Conservation (phyloP, 2,329 filamentous ascomycete genomes). For the Bipolaris zeicola region DNA sequence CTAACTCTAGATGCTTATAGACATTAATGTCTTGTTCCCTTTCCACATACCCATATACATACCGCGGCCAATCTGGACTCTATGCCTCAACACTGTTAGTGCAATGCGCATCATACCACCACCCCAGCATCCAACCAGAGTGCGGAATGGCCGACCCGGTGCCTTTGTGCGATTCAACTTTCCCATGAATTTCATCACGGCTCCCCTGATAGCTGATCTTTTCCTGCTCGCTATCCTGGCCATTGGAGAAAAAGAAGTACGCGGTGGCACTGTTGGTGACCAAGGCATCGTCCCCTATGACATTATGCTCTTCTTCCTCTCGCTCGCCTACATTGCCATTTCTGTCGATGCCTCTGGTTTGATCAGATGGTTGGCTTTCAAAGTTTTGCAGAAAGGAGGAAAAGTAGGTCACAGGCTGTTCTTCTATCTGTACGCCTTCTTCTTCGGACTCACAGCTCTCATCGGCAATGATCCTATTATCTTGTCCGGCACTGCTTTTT, state of each 20-base stretch:
- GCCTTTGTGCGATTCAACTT: constrained; percentile 60
- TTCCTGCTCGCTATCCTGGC: constrained; percentile 72
- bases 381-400: constrained; percentile 70
- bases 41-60: constrained; percentile 68
- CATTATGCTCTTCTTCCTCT: constrained; percentile 77
- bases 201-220: constrained; percentile 71
- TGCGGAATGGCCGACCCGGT: constrained; percentile 37
- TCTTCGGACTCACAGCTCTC: constrained; percentile 69
- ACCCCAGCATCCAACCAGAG: constrained; percentile 31
- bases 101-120: constrained; percentile 60
- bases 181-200: constrained; percentile 73
- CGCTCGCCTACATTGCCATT: constrained; percentile 76
- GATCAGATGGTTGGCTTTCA: constrained; percentile 73
- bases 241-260: constrained; percentile 69
- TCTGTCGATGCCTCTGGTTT: constrained; percentile 77
- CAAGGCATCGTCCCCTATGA: constrained; percentile 71
- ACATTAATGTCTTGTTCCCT: constrained; percentile 71
- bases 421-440: constrained; percentile 75
- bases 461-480: constrained; percentile 80
- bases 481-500: constrained; percentile 73
- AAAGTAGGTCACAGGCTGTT: constrained; percentile 70
- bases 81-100: constrained; percentile 52
- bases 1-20: constrained; percentile 49
- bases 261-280: constrained; percentile 70
- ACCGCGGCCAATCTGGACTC: constrained; percentile 58